Evolutionary conservation across 1,139 yeast species (phyloP), one percentile per base, ranked within the genome.

Genomic region (Suhomyces yuchorum): DNA sequence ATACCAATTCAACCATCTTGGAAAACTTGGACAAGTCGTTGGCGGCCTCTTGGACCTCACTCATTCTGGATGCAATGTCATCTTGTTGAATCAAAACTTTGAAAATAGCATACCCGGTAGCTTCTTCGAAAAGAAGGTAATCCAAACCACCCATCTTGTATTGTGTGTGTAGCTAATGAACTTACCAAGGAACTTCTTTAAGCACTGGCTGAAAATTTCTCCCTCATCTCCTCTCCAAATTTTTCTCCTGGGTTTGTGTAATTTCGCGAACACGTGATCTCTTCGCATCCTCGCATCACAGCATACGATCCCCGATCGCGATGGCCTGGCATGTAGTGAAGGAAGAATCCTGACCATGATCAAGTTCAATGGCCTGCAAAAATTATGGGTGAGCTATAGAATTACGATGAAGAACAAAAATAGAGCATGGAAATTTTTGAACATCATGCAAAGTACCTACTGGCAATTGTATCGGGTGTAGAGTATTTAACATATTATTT

Each of bases 101-200:
- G 84, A 92, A 93, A 65, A 93, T 81, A 59, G 96, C 98, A 71
- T 93, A 93, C 58, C 99, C 99, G 48, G 99, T 91, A 53, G 99
- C 97, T 79, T 93, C 98, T 80, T 93, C 99, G 70, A 87, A 93
- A 66, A 93, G 87, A 71, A 93, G 84, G 75, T 84, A 93, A 73
- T 93, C 97, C 71, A 91, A 81, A 63, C 86, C 86, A 59, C 84
- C 84, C 82, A 73, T 73, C 43, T 49, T 60, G 47, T 48, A 28
- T 20, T 30, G 37, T 33, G 14, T 49, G 45, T 41, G 39, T 32
- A 43, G 41, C 38, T 20, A 43, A 43, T 40, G 45, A 40, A 43
- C 37, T 43, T 42, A 37, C 42, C 45, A 34, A 40, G 47, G 37
- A 40, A 37, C 37, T 32, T 37, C 14, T 43, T 32, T 30, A 23